Evolutionary conservation across 768 basidiomycete genomes (phyloP).

Genomic region (Russula foetens): DNA sequence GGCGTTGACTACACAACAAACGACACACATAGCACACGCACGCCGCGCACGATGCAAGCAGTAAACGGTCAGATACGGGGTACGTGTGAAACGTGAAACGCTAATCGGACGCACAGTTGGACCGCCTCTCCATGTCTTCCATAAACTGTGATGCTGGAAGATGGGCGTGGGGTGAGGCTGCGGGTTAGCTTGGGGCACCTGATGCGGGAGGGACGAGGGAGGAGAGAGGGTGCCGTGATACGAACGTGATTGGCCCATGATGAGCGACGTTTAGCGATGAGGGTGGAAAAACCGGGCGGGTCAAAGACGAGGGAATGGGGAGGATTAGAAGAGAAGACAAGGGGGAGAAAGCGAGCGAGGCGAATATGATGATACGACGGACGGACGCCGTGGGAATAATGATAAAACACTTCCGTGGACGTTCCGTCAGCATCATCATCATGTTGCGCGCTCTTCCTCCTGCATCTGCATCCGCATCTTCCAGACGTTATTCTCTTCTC

Average conservation of each 20-base stretch:
- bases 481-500: neutral
- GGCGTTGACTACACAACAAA: constrained; percentile 67
- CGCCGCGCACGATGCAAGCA: neutral
- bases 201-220: neutral
- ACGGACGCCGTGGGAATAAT: neutral
- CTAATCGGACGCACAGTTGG: constrained; percentile 75
- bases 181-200: neutral
- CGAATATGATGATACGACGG: neutral
- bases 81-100: neutral
- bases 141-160: constrained; percentile 81
- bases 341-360: too few relatives aligned
- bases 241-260: constrained; percentile 83
- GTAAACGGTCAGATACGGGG: neutral
- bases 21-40: neutral
- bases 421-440: too few relatives aligned
- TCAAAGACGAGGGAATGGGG: neutral
- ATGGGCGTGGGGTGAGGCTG: neutral
- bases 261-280: neutral
- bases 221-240: constrained; percentile 13
- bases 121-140: constrained; percentile 95
- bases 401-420: too few relatives aligned
- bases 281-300: neutral
- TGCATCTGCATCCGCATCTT: too few relatives aligned
- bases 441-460: neutral
- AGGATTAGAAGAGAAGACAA: too few relatives aligned